Evolutionary conservation across 306 rosid genomes (phyloP).

Genomic region (Echinosophora koreensis): DNA sequence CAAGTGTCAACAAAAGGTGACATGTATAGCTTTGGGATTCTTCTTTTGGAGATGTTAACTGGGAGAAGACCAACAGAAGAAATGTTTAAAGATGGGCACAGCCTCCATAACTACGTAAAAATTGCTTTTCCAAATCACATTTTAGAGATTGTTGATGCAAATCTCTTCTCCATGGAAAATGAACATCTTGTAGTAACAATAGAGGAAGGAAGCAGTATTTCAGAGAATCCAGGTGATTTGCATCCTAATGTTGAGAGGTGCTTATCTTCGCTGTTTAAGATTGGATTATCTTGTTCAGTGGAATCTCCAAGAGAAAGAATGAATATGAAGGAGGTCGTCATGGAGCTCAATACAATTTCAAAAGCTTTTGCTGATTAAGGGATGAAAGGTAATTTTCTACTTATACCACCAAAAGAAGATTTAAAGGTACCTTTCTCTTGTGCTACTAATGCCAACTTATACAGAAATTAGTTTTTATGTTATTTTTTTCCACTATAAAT

Average conservation of each 20-base stretch:
- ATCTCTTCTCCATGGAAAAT: background rate
- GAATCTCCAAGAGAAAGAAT: background rate
- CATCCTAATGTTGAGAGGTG: background rate
- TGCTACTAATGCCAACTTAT: too few species aligned
- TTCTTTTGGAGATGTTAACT: constrained; percentile 25
- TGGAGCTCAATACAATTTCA: too few species aligned
- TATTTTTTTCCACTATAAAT: too few species aligned
- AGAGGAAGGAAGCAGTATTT: background rate
- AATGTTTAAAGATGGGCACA: constrained; percentile 29
- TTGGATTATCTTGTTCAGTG: constrained; percentile 24
- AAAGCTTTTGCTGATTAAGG: too few species aligned
- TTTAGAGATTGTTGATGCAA: background rate
- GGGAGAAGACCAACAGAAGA: constrained; percentile 18
- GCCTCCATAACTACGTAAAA: constrained; percentile 22
- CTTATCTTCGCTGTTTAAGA: background rate
- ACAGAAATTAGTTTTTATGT: too few species aligned
- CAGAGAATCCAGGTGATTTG: background rate
- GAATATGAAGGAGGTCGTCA: background rate
- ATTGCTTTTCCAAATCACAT: background rate
- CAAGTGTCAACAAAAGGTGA: constrained; percentile 27
- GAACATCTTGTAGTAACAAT: background rate
- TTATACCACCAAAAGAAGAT: too few species aligned
- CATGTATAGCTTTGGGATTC: constrained; percentile 14
- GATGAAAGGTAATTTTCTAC: too few species aligned
- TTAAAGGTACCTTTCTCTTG: too few species aligned